Evolutionary conservation across 345 rosid genomes (phyloP).

Genomic region (Citrus mangshanensis): DNA sequence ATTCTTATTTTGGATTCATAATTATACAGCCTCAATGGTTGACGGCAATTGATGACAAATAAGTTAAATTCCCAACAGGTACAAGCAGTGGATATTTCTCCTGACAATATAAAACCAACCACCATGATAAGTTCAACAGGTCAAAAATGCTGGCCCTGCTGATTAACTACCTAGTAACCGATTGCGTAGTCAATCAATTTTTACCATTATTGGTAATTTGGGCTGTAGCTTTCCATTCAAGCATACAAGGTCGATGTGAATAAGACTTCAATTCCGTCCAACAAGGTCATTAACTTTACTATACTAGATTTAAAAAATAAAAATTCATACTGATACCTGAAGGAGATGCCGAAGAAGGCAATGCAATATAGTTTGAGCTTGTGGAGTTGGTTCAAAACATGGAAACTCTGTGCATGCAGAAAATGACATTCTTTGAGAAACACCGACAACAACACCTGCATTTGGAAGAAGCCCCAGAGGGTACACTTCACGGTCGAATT

Average conservation of each 20-base stretch:
- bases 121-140: not conserved
- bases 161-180: not conserved
- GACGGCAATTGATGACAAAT: not conserved
- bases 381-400: slow-evolving; percentile 97
- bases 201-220: not conserved
- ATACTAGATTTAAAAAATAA: slow-evolving; percentile 2
- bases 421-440: slow-evolving; percentile 94
- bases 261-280: not conserved
- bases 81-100: not conserved
- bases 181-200: not conserved
- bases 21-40: not conserved
- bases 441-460: slow-evolving; percentile 93
- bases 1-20: not conserved
- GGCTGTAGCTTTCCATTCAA: not conserved
- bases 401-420: slow-evolving; percentile 98
- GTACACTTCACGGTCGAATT: slow-evolving; percentile 96
- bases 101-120: not conserved
- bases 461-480: slow-evolving; percentile 97
- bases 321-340: slow-evolving; percentile 54
- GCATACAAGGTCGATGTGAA: not conserved
- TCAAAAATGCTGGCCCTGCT: not conserved
- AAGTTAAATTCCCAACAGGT: not conserved
- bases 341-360: slow-evolving; percentile 97
- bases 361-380: slow-evolving; percentile 95
- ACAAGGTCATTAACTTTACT: slow-evolving; percentile 2